Conservation (phyloP, 345 rosid species). For the Eutrema yunnanense region DNA sequence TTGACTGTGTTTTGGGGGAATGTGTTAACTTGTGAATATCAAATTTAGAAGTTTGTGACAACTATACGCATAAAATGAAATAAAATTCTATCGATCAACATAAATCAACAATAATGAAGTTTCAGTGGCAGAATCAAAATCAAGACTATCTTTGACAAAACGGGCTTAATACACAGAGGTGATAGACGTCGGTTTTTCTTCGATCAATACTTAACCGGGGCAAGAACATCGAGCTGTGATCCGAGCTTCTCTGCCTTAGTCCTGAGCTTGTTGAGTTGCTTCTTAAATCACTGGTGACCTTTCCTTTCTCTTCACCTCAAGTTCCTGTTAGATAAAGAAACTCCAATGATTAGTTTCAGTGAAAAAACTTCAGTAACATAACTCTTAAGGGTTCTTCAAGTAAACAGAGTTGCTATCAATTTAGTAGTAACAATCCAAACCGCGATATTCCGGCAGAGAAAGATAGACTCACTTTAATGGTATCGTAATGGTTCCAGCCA, state of each 20-base stretch:
- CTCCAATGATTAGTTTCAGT: neutral
- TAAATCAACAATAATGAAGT: neutral
- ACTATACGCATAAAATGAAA: neutral
- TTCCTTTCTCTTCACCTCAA: constrained; percentile 71
- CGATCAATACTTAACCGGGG: neutral
- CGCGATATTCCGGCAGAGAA: neutral
- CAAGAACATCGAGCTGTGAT: neutral
- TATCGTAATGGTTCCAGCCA: constrained; percentile 66
- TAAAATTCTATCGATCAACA: neutral
- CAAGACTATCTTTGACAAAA: neutral
- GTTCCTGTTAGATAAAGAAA: constrained; percentile 27
- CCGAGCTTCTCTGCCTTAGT: constrained; percentile 67
- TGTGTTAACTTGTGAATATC: constrained; percentile 2
- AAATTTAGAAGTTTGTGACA: constrained; percentile 1
- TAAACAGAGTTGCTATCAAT: no score
- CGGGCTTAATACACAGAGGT: no score
- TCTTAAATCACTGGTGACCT: constrained; percentile 50
- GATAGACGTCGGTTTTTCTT: no score
- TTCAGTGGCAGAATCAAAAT: neutral
- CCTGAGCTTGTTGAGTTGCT: constrained; percentile 36
- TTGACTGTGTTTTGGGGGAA: neutral
- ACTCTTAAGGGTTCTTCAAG: no score
- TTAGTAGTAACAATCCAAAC: no score
- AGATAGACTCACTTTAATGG: constrained; percentile 30
- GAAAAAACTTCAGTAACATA: neutral